Evolutionary conservation across 352 stramenopile genomes (phyloP).

Genomic region (Phytophthora podocarpi): DNA sequence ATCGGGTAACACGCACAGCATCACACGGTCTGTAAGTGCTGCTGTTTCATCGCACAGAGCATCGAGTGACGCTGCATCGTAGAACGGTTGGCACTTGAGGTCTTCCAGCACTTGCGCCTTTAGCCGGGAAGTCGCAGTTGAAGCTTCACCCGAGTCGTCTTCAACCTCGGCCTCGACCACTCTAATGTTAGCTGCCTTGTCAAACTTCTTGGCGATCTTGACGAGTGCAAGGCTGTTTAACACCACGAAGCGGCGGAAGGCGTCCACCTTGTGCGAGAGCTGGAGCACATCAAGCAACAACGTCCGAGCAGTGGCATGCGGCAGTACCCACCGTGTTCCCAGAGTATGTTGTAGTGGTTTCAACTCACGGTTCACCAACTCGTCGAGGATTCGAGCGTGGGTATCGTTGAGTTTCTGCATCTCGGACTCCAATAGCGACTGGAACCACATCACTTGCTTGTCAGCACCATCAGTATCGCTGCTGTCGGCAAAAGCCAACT

Average conservation of each 20-base stretch:
- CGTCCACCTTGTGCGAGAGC: constrained; percentile 66
- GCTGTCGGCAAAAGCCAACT: constrained; percentile 27
- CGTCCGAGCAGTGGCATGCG: constrained; percentile 49
- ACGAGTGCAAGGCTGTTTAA: constrained; percentile 81
- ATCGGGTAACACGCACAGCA: constrained; percentile 73
- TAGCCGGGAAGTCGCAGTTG: constrained; percentile 24
- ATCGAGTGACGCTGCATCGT: constrained; percentile 62
- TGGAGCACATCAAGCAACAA: constrained; percentile 65
- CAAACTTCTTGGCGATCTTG: constrained; percentile 87
- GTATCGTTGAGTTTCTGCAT: constrained; percentile 67
- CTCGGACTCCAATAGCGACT: constrained; percentile 44
- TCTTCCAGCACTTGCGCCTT: constrained; percentile 51
- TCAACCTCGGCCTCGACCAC: neutral
- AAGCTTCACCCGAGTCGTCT: constrained; percentile 16
- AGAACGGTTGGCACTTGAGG: constrained; percentile 70
- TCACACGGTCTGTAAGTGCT: constrained; percentile 65
- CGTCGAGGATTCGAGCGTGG: constrained; percentile 57
- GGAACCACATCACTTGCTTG: constrained; percentile 27
- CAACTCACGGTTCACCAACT: constrained; percentile 50
- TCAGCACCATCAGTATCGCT: neutral
- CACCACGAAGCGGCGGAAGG: constrained; percentile 78
- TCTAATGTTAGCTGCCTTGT: constrained; percentile 47
- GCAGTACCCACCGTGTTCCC: constrained; percentile 66
- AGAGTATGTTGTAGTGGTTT: constrained; percentile 42
- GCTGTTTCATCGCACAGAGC: constrained; percentile 51